Percentiles rank a stretch among this genome's conserved stretches.
These are phyloP conservation scores for Mallotus japonicus DNA, from an alignment of 441 rosid genomes.

Conservation along the genomic window DNA sequence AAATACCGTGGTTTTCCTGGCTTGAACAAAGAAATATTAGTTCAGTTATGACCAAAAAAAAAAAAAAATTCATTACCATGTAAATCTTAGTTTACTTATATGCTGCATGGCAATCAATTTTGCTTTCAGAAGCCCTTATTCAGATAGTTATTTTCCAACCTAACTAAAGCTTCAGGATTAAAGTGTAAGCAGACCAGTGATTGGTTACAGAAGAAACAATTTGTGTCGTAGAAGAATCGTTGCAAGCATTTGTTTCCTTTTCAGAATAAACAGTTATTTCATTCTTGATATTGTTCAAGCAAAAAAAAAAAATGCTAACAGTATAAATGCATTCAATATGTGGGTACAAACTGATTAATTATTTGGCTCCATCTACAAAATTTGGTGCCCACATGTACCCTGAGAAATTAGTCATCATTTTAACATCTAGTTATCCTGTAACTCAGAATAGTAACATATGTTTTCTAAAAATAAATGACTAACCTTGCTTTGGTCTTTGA, in stretches of 20 bases:
- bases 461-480: neutral
- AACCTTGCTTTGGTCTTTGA: conserved; percentile 28
- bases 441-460: neutral
- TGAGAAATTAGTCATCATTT: neutral
- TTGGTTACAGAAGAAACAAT: too few species aligned
- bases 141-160: neutral
- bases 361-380: neutral
- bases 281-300: neutral
- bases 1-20: conserved; percentile 26
- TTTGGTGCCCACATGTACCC: neutral
- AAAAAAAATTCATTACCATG: too few species aligned
- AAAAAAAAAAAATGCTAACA: too few species aligned
- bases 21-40: conserved; percentile 11
- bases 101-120: too few species aligned
- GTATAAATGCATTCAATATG: neutral
- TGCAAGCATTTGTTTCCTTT: neutral
- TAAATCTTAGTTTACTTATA: neutral
- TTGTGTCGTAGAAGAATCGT: neutral
- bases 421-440: neutral
- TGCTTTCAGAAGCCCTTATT: neutral
- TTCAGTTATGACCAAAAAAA: neutral
- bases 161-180: neutral
- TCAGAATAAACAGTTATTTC: neutral
- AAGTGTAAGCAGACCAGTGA: too few species aligned
- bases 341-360: neutral